Percentiles rank a stretch among this genome's conserved stretches.
These are phyloP conservation scores for Torulaspora franciscae DNA, from an alignment of 805 yeast genomes.

Conservation along the genomic window DNA sequence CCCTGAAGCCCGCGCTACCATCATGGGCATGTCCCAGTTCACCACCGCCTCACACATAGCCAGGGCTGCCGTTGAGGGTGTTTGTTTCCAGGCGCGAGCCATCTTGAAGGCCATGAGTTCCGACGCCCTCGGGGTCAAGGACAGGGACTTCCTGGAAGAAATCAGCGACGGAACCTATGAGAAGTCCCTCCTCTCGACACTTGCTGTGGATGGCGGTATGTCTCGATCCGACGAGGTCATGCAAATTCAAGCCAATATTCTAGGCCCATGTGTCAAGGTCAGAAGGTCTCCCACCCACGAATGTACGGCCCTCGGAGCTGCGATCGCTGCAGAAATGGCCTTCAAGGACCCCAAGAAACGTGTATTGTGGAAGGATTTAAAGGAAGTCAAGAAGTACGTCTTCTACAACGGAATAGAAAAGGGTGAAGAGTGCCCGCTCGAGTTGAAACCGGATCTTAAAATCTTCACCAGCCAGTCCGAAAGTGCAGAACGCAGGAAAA, in stretches of 20 bases:
- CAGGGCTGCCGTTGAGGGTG: constrained; percentile 92
- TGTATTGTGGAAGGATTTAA: constrained; percentile 66
- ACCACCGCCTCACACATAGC: constrained; percentile 91
- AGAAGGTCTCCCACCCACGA: constrained; percentile 77
- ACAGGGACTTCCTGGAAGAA: constrained; percentile 51
- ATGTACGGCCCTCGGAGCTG: constrained; percentile 94
- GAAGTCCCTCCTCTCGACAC: constrained; percentile 47
- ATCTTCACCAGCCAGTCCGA: constrained; percentile 42
- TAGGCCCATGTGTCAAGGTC: constrained; percentile 82
- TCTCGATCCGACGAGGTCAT: constrained; percentile 84
- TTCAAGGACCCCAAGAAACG: constrained; percentile 47
- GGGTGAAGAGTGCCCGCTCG: constrained; percentile 19
- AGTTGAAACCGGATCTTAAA: constrained; percentile 29
- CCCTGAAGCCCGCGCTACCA: constrained; percentile 84
- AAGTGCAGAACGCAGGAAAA: constrained; percentile 54
- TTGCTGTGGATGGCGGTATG: constrained; percentile 95
- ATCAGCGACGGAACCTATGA: constrained; percentile 37
- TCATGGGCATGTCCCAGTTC: constrained; percentile 87
- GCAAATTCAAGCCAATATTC: constrained; percentile 89
- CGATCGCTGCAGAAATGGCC: constrained; percentile 86
- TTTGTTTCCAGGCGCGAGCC: constrained; percentile 89
- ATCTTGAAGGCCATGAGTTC: constrained; percentile 84
- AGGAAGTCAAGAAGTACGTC: constrained; percentile 81
- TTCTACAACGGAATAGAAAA: constrained; percentile 84
- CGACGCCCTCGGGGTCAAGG: constrained; percentile 63